Percentiles rank a stretch among this genome's conserved stretches.
phyloP scores from a whole-genome alignment of 805 yeast genomes.

The Pichia membranifaciens region DNA sequence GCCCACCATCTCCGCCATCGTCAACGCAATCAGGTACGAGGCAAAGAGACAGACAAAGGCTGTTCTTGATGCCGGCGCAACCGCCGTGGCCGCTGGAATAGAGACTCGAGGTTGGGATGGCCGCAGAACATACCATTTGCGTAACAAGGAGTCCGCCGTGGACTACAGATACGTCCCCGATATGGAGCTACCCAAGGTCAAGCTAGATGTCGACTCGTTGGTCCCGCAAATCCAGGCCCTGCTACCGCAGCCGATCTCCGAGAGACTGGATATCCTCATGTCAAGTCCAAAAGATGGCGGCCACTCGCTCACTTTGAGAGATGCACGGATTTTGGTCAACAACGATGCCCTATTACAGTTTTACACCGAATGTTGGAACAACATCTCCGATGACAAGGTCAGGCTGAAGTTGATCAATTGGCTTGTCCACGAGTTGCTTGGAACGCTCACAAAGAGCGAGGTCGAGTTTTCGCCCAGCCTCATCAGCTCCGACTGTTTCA shows the following conservation, averaged over 20 bases:
- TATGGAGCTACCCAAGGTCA: constrained; percentile 69
- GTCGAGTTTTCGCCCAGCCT: constrained; percentile 28
- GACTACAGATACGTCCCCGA: constrained; percentile 96
- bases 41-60: constrained; percentile 59
- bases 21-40: constrained; percentile 69
- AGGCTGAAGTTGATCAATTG: constrained; percentile 34
- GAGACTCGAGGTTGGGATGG: constrained; percentile 97
- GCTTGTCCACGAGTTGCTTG: constrained; percentile 77
- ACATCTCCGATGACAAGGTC: constrained; percentile 16
- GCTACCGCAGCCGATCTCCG: constrained; percentile 62
- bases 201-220: constrained; percentile 39
- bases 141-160: constrained; percentile 73
- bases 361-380: constrained; percentile 41
- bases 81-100: constrained; percentile 12
- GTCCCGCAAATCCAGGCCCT: constrained; percentile 32
- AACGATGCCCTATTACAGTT: constrained; percentile 45
- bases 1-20: constrained; percentile 76
- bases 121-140: constrained; percentile 51
- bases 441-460: constrained; percentile 53
- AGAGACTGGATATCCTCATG: constrained; percentile 39
- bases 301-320: constrained; percentile 57
- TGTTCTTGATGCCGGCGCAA: constrained; percentile 28
- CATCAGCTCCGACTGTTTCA: constrained; percentile 40
- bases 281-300: constrained; percentile 31
- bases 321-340: constrained; percentile 64